Evolutionary conservation across 139 green algal genomes (phyloP).

Genomic region (Micractinium sp.): DNA sequence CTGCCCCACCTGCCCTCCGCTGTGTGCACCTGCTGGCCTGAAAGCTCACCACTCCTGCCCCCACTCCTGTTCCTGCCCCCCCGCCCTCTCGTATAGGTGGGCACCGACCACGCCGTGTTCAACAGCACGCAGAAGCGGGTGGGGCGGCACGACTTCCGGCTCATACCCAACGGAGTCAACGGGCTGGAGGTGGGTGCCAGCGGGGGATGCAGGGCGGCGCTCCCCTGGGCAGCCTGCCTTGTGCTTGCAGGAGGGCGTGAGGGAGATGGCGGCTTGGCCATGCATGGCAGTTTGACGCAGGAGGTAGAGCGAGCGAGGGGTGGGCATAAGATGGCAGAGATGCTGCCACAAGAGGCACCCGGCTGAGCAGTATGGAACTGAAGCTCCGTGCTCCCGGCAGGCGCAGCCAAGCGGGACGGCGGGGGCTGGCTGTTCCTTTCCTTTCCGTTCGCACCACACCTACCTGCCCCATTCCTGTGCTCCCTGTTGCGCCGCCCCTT

Average conservation of each 20-base stretch:
- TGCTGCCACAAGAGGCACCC: neutral
- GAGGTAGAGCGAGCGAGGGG: neutral
- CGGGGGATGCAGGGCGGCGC: neutral
- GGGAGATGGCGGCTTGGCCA: neutral
- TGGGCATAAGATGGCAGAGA: neutral
- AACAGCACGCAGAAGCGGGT: constrained; percentile 90
- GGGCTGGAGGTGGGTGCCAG: constrained; percentile 80
- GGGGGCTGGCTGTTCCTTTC: too few species aligned
- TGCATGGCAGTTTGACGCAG: neutral
- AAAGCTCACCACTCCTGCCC: too few species aligned
- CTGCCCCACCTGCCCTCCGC: too few species aligned
- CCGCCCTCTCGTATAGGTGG: constrained; percentile 41
- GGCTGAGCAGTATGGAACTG: too few species aligned
- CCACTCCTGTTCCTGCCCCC: too few species aligned
- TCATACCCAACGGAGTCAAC: constrained; percentile 97
- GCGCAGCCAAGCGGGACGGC: too few species aligned
- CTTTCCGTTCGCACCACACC: too few species aligned
- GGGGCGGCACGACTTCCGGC: constrained; percentile 86
- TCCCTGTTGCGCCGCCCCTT: too few species aligned
- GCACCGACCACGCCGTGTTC: constrained; percentile 93
- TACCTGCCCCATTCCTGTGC: too few species aligned
- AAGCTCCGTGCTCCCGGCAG: too few species aligned
- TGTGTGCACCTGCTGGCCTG: too few species aligned
- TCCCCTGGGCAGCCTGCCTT: neutral
- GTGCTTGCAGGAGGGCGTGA: neutral